phyloP scores from a whole-genome alignment of 441 rosid species.

The Cnidoscolus chayamansa region DNA sequence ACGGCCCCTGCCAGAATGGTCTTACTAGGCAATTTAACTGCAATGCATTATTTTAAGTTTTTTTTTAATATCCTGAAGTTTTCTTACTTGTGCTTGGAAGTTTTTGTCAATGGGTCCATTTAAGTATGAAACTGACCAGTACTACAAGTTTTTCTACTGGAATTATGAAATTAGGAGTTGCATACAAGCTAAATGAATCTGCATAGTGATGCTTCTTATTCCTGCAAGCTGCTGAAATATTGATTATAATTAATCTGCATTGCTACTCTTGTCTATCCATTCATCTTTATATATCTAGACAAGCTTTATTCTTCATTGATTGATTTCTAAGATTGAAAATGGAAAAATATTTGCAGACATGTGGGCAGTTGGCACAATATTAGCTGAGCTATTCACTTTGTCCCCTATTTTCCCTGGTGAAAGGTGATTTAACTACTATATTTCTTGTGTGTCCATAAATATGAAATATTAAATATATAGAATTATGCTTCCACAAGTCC shows the following conservation, averaged over 20 bases:
- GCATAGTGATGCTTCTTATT: slow-evolving; percentile 5
- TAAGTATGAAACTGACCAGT: not conserved
- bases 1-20: not conserved
- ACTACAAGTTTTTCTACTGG: not conserved
- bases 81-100: not conserved
- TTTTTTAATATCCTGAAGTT: not conserved
- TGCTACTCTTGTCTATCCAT: not conserved
- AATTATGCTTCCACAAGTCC: slow-evolving; percentile 5
- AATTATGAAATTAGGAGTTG: not conserved
- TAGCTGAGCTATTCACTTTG: slow-evolving; percentile 77
- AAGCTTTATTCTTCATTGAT: not conserved
- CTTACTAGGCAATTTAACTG: not conserved
- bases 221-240: slow-evolving; percentile 4
- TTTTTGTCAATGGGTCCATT: not conserved
- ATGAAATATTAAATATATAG: slow-evolving; percentile 3
- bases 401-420: slow-evolving; percentile 92
- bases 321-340: slow-evolving; percentile 25
- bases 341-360: slow-evolving; percentile 50
- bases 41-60: not conserved
- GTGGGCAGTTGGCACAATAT: slow-evolving; percentile 99
- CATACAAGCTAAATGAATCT: not conserved
- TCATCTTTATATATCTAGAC: slow-evolving; percentile 5
- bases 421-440: slow-evolving; percentile 44
- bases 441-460: not conserved
- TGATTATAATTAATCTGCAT: not conserved